Conservation (phyloP, 1,139 yeast genomes). For the Lizanozyma gosingica region DNA sequence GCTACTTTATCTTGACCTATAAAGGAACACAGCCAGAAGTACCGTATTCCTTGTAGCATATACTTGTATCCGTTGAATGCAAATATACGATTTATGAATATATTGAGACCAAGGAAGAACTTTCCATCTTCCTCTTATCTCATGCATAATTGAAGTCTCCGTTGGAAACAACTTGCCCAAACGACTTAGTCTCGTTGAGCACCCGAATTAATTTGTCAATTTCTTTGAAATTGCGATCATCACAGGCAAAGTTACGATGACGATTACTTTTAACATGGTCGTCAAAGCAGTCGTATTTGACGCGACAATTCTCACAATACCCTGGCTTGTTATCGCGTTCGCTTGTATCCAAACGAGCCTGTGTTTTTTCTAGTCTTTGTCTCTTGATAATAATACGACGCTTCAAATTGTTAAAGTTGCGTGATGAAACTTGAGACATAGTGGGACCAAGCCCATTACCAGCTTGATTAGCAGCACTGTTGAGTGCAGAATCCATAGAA, state of each 20-base stretch:
- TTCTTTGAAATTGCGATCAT: conserved; percentile 61
- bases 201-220: conserved; percentile 61
- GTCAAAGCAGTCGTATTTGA: conserved; percentile 71
- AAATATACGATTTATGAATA: neutral
- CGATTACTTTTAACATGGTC: conserved; percentile 64
- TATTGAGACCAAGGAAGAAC: neutral
- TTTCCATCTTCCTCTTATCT: neutral
- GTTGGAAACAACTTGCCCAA: conserved; percentile 36
- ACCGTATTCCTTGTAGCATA: too few relatives aligned
- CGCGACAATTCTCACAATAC: conserved; percentile 91
- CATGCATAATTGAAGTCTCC: conserved; percentile 28
- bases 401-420: conserved; percentile 53
- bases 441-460: conserved; percentile 70
- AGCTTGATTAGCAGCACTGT: conserved; percentile 21
- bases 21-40: neutral
- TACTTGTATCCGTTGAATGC: too few relatives aligned
- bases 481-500: conserved; percentile 37
- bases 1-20: neutral
- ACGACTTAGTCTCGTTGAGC: conserved; percentile 33
- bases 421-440: conserved; percentile 59
- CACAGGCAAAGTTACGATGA: conserved; percentile 75
- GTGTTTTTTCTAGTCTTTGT: conserved; percentile 15
- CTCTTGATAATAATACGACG: conserved; percentile 39
- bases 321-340: conserved; percentile 33
- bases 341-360: neutral